Evolutionary conservation across 768 basidiomycete genomes (phyloP), one percentile per base, ranked within the genome.

Genomic region (Phylloporus rhodoxanthus): DNA sequence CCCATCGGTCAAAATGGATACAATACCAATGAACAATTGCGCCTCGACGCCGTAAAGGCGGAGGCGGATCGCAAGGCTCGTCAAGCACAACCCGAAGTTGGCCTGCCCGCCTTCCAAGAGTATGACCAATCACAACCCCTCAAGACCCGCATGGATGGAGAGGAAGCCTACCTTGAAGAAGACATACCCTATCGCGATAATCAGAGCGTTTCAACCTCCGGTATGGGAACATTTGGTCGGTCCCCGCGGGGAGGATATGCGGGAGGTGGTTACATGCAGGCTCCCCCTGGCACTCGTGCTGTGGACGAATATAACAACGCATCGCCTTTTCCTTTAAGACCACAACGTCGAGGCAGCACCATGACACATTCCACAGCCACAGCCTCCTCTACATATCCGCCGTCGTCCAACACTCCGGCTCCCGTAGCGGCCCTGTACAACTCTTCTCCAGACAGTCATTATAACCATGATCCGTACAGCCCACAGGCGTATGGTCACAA

Each of bases 11-110:
- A 59, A 23, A 57, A 62, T 33, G 68, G 69, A 14, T 77, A 81
- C 57, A 71, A 75, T 3, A 1, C 58, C 34, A 47, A 28, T 8
- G 86, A 91, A 1, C 80, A 79, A 62, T 69, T 89, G 75, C 85
- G 87, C 25, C 69, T 92, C 50, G 87, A 90, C 55, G 89, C 89
- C 14, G 81, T 92, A 57, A 90, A 89, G 61, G 89, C 90, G 8
- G 90, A 91, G 62, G 84, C 79, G 6, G 89, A 92, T 57, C 78
- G 90, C 53, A 91, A 90, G 63, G 84, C 85, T 11, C 75, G 75
- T 29, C 82, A 82, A 54, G 71, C 74, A 8, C 69, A 68, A 36
- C 69, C 70, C 13, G 87, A 89, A 68, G 71, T 72, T 48, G 90
- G 90, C 15, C 64, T 92, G 1, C 87, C 89, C 9, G 77, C 84